Percentiles rank a stretch among this genome's conserved stretches.
phyloP scores from a whole-genome alignment of 768 basidiomycete genomes.

The Pluteus cervinus region DNA sequence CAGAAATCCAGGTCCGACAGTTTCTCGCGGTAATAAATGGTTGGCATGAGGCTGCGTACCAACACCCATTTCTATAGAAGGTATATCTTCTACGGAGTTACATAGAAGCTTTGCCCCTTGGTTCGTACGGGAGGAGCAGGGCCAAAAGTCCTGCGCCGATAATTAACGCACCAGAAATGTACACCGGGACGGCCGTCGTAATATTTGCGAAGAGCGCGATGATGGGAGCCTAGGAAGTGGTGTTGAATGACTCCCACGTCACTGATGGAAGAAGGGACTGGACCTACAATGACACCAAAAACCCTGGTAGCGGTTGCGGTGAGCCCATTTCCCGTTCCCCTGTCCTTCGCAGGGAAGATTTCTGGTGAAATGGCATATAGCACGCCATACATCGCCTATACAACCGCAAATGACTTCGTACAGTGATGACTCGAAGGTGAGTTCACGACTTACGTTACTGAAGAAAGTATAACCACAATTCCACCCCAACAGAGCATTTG shows the following conservation, averaged over 20 bases:
- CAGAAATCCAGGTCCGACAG: no score
- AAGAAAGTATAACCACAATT: constrained; percentile 71
- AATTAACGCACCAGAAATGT: constrained; percentile 61
- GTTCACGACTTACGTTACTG: constrained; percentile 39
- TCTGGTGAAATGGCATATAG: constrained; percentile 67
- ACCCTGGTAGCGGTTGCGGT: constrained; percentile 54
- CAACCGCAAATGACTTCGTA: neutral
- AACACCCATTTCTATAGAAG: no score
- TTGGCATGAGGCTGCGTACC: no score
- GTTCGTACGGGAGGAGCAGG: constrained; percentile 66
- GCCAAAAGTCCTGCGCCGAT: constrained; percentile 55
- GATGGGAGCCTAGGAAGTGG: constrained; percentile 47
- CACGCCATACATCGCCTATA: constrained; percentile 70
- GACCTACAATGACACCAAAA: constrained; percentile 65
- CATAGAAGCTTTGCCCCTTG: constrained; percentile 66
- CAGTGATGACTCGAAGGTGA: neutral
- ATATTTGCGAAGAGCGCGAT: constrained; percentile 68
- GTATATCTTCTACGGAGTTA: no score
- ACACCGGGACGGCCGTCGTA: constrained; percentile 61
- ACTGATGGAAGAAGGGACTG: no score
- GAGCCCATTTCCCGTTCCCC: constrained; percentile 68
- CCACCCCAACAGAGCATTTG: constrained; percentile 68
- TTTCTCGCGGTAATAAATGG: no score
- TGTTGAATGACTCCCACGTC: neutral
- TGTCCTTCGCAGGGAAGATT: constrained; percentile 64